Conservation (phyloP, 805 yeast species). For the Cyberlindnera veronae region DNA sequence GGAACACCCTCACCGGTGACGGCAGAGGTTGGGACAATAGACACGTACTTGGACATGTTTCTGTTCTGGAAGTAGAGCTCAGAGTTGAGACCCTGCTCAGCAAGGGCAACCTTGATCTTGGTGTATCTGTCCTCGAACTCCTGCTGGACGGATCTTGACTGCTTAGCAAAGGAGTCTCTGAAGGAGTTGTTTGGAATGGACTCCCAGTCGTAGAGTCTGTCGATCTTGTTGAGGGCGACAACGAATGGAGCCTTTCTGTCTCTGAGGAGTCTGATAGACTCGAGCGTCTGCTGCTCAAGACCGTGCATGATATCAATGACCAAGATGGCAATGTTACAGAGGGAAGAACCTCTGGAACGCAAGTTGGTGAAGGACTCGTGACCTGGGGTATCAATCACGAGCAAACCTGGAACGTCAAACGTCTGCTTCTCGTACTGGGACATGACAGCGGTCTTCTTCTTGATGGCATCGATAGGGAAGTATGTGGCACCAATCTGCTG, state of each 20-base stretch:
- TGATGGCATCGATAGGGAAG: slow-evolving; percentile 94
- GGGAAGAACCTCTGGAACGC: slow-evolving; percentile 97
- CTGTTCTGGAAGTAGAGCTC: slow-evolving; percentile 95
- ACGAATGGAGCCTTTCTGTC: slow-evolving; percentile 98
- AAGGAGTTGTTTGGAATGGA: slow-evolving; percentile 86
- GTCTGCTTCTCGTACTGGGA: slow-evolving; percentile 76
- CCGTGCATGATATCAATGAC: slow-evolving; percentile 99
- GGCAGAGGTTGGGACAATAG: slow-evolving; percentile 98
- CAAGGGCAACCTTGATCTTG: slow-evolving; percentile 81
- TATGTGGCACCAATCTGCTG: slow-evolving; percentile 99
- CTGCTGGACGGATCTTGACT: slow-evolving; percentile 78
- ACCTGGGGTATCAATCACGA: slow-evolving; percentile 98
- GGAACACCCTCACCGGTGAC: slow-evolving; percentile 99
- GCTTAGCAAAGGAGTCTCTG: slow-evolving; percentile 88
- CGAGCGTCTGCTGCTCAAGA: slow-evolving; percentile 95
- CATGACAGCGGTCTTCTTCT: slow-evolving; percentile 90
- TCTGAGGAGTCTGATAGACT: slow-evolving; percentile 85
- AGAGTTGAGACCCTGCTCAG: slow-evolving; percentile 98
- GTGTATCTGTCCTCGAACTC: slow-evolving; percentile 89
- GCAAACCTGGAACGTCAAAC: slow-evolving; percentile 94
- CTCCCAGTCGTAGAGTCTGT: slow-evolving; percentile 96
- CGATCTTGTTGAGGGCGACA: slow-evolving; percentile 96
- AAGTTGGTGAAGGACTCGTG: slow-evolving; percentile 98
- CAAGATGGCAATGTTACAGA: slow-evolving; percentile 98
- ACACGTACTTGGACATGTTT: slow-evolving; percentile 88